Conservation (phyloP, 1,139 yeast genomes). For the Debaryomyces subglobosus region DNA sequence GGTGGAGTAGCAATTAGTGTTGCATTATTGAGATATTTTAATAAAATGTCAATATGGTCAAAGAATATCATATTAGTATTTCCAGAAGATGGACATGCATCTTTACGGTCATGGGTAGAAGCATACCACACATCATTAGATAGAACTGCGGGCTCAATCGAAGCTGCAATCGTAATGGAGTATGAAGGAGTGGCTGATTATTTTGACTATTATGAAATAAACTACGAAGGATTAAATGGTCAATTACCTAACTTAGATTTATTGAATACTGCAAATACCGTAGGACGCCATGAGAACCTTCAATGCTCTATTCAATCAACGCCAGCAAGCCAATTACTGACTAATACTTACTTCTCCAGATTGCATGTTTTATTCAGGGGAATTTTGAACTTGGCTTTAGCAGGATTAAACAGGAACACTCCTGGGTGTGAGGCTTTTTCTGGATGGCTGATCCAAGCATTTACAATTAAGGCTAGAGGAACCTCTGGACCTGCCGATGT, state of each 20-base stretch:
- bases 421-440: slow-evolving; percentile 89
- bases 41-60: slow-evolving; percentile 91
- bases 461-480: slow-evolving; percentile 74
- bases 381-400: slow-evolving; percentile 63
- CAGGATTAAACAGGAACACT: slow-evolving; percentile 61
- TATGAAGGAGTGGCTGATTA: slow-evolving; percentile 69
- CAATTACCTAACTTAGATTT: slow-evolving; percentile 93
- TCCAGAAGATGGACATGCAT: slow-evolving; percentile 69
- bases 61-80: slow-evolving; percentile 88
- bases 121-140: slow-evolving; percentile 89
- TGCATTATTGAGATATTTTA: slow-evolving; percentile 77
- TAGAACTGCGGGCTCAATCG: slow-evolving; percentile 92
- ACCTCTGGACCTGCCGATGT: slow-evolving; percentile 66
- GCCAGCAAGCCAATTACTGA: slow-evolving; percentile 45
- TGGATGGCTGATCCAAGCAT: slow-evolving; percentile 95
- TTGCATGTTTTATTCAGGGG: slow-evolving; percentile 65
- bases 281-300: slow-evolving; percentile 76
- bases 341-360: slow-evolving; percentile 55
- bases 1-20: slow-evolving; percentile 81
- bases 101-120: slow-evolving; percentile 87
- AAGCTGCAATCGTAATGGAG: slow-evolving; percentile 87
- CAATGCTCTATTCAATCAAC: slow-evolving; percentile 68
- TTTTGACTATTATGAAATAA: slow-evolving; percentile 73
- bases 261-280: slow-evolving; percentile 73
- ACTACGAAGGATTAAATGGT: slow-evolving; percentile 90